Evolutionary conservation across 257 asterid genomes (phyloP).

Genomic region (Fraxinus anomala): DNA sequence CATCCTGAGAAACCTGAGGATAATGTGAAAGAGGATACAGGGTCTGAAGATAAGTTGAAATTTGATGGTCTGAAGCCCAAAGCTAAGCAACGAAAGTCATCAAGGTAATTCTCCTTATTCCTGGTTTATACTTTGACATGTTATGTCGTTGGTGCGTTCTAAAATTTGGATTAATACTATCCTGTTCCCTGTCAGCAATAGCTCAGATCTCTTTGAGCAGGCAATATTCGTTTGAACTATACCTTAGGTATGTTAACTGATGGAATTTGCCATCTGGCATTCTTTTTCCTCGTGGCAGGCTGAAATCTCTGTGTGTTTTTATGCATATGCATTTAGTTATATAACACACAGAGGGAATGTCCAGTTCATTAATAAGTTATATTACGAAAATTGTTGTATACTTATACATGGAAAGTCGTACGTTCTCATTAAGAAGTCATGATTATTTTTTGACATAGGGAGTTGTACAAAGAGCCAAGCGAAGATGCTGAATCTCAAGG

Average conservation of each 20-base stretch:
- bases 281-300: not conserved
- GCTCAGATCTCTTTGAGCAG: not conserved
- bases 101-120: not conserved
- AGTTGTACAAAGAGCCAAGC: slow-evolving; percentile 35
- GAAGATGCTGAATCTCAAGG: slow-evolving; percentile 37
- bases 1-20: slow-evolving; percentile 33
- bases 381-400: not conserved
- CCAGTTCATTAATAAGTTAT: not conserved
- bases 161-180: not conserved
- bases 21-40: slow-evolving; percentile 32
- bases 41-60: slow-evolving; percentile 27
- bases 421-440: slow-evolving; percentile 1
- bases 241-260: not conserved
- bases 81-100: slow-evolving; percentile 40
- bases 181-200: not conserved
- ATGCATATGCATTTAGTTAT: not conserved
- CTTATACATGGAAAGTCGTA: not conserved
- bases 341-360: not conserved
- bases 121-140: not conserved
- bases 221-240: not conserved
- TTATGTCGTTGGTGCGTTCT: not conserved
- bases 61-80: slow-evolving; percentile 29
- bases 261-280: not conserved
- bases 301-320: not conserved
- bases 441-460: slow-evolving; percentile 37